Evolutionary conservation across 306 rosid species (phyloP).

Genomic region (Leucaena leucocephala): DNA sequence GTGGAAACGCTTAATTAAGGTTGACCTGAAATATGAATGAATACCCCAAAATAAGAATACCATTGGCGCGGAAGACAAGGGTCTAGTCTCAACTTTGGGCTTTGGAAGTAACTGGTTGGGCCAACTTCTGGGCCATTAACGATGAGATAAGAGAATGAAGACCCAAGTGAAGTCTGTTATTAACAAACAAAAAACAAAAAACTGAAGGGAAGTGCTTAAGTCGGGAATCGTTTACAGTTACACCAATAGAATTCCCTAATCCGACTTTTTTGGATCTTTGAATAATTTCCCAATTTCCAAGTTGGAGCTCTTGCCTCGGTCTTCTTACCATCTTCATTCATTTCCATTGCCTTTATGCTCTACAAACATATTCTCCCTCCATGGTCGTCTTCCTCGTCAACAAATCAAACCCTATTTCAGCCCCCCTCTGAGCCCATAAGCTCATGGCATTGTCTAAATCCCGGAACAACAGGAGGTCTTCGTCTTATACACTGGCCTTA

Average conservation of each 20-base stretch:
- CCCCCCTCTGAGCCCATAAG: slow-evolving; percentile 7
- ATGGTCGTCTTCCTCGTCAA: slow-evolving; percentile 39
- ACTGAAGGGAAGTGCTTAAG: too few species aligned
- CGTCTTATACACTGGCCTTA: slow-evolving; percentile 63
- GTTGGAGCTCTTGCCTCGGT: slow-evolving; percentile 36
- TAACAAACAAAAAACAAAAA: too few species aligned
- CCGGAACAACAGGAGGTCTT: slow-evolving; percentile 58
- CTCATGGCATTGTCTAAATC: slow-evolving; percentile 67
- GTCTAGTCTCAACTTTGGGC: background rate
- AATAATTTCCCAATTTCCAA: slow-evolving; percentile 49
- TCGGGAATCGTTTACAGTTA: too few species aligned
- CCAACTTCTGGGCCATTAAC: background rate
- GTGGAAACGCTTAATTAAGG: background rate
- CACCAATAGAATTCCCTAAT: slow-evolving; percentile 42
- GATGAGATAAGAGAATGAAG: background rate
- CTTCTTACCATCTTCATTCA: slow-evolving; percentile 22
- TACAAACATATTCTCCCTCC: slow-evolving; percentile 9
- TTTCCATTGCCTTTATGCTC: slow-evolving; percentile 32
- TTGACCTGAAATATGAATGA: background rate
- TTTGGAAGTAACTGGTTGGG: background rate
- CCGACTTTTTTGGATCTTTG: slow-evolving; percentile 78
- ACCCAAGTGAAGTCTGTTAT: background rate
- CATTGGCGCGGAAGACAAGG: background rate
- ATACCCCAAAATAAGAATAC: background rate
- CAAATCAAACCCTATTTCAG: background rate